phyloP scores from a whole-genome alignment of 2,329 filamentous ascomycete genomes.

The Xylaria sp. region DNA sequence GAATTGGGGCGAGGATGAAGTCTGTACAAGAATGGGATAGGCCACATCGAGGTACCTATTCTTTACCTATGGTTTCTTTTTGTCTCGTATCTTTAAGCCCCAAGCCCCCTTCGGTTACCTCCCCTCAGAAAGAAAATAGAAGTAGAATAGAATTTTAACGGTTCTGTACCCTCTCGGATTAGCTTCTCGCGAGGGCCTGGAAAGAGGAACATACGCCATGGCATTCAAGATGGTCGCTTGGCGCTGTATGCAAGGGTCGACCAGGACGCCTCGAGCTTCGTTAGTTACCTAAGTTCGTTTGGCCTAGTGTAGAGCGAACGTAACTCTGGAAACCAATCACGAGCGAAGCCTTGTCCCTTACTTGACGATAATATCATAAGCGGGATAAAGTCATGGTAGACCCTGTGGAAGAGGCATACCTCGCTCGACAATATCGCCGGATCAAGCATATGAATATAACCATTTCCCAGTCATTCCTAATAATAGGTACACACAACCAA shows the following conservation, averaged over 20 bases:
- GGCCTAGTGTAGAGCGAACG: constrained; percentile 1
- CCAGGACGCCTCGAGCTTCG: neutral
- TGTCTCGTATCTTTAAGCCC: neutral
- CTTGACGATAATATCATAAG: constrained; percentile 9
- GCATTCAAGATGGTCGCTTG: neutral
- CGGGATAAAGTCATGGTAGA: neutral
- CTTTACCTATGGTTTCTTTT: neutral
- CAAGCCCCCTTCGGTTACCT: neutral
- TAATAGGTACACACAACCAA: neutral
- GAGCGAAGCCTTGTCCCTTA: constrained; percentile 5
- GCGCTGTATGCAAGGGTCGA: constrained; percentile 6
- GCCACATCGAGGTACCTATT: neutral
- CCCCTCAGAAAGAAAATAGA: neutral
- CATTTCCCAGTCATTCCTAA: neutral
- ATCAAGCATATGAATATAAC: neutral
- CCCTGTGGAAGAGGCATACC: neutral
- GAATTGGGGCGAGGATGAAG: neutral
- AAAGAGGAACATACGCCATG: constrained; percentile 9
- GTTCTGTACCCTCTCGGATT: neutral
- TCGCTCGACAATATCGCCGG: neutral
- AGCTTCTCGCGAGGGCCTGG: constrained; percentile 2
- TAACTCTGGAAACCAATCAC: constrained; percentile 9
- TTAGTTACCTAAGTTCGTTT: constrained; percentile 12
- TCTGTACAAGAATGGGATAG: no score
- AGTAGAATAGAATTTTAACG: neutral